Conservation (phyloP, 441 rosid genomes). For the Corymbia calophylla region DNA sequence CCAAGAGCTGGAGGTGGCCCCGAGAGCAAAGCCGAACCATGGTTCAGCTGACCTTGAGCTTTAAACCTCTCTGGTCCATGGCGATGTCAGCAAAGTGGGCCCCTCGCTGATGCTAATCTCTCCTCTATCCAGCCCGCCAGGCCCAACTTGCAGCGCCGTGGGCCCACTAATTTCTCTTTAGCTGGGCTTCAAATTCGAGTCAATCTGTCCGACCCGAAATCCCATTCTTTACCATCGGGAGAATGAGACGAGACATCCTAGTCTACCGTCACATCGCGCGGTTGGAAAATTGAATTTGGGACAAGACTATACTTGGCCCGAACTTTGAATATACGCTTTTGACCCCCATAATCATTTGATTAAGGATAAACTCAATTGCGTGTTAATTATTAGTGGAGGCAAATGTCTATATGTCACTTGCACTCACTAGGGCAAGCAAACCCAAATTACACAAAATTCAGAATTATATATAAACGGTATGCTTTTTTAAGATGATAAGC, state of each 20-base stretch:
- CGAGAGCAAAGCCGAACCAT: too few species aligned
- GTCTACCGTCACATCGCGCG: neutral
- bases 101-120: neutral
- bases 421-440: neutral
- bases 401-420: neutral
- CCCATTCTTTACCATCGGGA: neutral
- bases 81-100: neutral
- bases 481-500: neutral
- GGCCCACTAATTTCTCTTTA: neutral
- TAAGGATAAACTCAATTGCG: neutral
- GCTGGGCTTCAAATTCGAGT: neutral
- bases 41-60: too few species aligned
- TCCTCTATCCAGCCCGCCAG: neutral
- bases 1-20: neutral
- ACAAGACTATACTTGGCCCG: neutral
- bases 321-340: neutral
- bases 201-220: neutral
- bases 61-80: too few species aligned
- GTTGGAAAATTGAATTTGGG: neutral
- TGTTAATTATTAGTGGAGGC: neutral
- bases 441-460: neutral
- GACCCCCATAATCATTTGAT: neutral
- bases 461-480: neutral
- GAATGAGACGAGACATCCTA: neutral
- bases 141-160: neutral